A percentile compares a stretch with the other conserved stretches of the same genome.
phyloP scores from a whole-genome alignment of 192 early-diverging fungal species.

The Linnemannia zychae region DNA sequence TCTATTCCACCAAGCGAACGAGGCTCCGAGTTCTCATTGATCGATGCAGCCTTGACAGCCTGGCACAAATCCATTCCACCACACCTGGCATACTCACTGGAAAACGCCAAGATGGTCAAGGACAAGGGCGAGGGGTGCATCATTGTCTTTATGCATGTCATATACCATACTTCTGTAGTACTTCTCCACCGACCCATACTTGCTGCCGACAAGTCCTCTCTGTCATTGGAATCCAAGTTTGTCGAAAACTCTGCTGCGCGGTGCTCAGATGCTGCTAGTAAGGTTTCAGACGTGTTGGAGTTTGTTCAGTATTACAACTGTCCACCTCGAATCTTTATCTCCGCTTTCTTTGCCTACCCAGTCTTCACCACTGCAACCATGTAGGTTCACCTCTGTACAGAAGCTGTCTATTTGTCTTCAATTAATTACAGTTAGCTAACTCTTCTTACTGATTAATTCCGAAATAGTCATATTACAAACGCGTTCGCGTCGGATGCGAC shows the following conservation, averaged over 20 bases:
- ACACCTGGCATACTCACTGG: slow-evolving; percentile 51
- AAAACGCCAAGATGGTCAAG: slow-evolving; percentile 50
- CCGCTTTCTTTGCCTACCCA: slow-evolving; percentile 63
- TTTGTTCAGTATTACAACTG: slow-evolving; percentile 44
- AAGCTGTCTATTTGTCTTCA: not conserved
- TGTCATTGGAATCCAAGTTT: slow-evolving; percentile 45
- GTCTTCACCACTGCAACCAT: slow-evolving; percentile 67
- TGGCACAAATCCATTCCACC: slow-evolving; percentile 57
- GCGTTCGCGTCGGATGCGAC: slow-evolving; percentile 54
- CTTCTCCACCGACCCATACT: slow-evolving; percentile 64
- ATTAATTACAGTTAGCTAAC: not conserved
- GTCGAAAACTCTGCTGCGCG: slow-evolving; percentile 49
- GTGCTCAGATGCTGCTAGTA: slow-evolving; percentile 59
- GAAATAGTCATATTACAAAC: slow-evolving; percentile 58
- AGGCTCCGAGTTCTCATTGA: slow-evolving; percentile 59
- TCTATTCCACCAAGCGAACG: slow-evolving; percentile 57
- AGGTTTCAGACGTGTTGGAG: slow-evolving; percentile 56
- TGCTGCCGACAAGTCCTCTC: slow-evolving; percentile 35
- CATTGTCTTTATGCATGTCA: slow-evolving; percentile 58
- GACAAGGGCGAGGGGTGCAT: slow-evolving; percentile 41
- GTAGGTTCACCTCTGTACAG: not conserved
- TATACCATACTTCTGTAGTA: slow-evolving; percentile 62
- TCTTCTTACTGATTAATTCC: not conserved
- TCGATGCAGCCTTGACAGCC: slow-evolving; percentile 48
- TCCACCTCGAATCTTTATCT: slow-evolving; percentile 40